phyloP scores from a whole-genome alignment of 768 basidiomycete genomes.

The Rubroboletus pulcherrimus region DNA sequence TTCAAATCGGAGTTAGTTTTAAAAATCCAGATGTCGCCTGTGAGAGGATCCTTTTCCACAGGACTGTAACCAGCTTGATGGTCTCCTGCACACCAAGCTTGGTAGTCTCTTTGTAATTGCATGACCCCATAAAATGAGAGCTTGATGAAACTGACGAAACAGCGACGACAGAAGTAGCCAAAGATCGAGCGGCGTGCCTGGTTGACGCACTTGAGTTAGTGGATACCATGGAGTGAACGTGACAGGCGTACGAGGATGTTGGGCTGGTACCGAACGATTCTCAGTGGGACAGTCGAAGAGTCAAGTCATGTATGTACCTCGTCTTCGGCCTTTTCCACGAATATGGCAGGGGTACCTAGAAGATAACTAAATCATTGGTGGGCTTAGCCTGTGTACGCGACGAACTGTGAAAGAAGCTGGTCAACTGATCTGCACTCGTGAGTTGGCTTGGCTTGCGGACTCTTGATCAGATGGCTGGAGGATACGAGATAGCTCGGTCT shows the following conservation, averaged over 20 bases:
- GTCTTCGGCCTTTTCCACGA: conserved; percentile 54
- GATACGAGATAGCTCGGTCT: conserved; percentile 13
- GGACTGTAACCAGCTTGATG: conserved; percentile 45
- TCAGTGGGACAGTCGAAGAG: conserved; percentile 7
- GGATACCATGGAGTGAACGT: conserved; percentile 9
- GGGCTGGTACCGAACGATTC: conserved; percentile 13
- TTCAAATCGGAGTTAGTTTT: conserved; percentile 65
- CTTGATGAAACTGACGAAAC: conserved; percentile 70
- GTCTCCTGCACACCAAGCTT: conserved; percentile 56
- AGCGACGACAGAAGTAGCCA: conserved; percentile 78
- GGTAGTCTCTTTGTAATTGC: conserved; percentile 63
- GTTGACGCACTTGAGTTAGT: not conserved
- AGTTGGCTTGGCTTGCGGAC: conserved; percentile 45
- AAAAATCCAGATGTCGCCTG: conserved; percentile 48
- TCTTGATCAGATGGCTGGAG: conserved; percentile 15
- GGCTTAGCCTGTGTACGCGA: not conserved
- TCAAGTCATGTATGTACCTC: conserved; percentile 36
- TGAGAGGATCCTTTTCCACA: conserved; percentile 51
- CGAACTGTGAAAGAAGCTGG: conserved; percentile 52
- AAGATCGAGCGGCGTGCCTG: conserved; percentile 75
- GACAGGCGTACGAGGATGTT: conserved; percentile 23
- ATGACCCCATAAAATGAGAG: conserved; percentile 71
- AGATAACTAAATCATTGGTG: not conserved
- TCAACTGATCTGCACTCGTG: conserved; percentile 54
- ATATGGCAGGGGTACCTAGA: conserved; percentile 54